Evolutionary conservation across 352 stramenopile genomes (phyloP).

Genomic region (Pythium pyrilobum): DNA sequence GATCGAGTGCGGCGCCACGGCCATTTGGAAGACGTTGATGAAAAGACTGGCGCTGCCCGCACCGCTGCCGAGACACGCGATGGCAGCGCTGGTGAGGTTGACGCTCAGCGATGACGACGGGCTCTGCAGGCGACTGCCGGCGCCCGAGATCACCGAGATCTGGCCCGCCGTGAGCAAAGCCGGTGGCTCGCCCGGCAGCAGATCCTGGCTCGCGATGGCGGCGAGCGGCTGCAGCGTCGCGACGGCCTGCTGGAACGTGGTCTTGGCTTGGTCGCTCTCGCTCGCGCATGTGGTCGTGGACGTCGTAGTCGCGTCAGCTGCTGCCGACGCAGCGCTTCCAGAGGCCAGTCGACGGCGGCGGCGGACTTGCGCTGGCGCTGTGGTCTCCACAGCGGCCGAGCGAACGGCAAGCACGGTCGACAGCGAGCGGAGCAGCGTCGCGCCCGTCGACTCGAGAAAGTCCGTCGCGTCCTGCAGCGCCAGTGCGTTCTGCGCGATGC

Average conservation of each 20-base stretch:
- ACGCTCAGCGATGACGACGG: constrained; percentile 22
- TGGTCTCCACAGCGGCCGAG: not conserved
- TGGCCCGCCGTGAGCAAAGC: constrained; percentile 22
- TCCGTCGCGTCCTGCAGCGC: constrained; percentile 24
- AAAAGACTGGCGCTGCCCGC: constrained; percentile 29
- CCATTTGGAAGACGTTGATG: constrained; percentile 41
- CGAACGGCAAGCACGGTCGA: constrained; percentile 33
- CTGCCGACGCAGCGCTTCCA: too few species aligned
- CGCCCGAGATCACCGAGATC: constrained; percentile 31
- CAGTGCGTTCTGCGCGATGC: constrained; percentile 44
- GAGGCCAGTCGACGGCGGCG: not conserved
- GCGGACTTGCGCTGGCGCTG: not conserved
- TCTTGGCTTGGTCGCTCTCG: constrained; percentile 17
- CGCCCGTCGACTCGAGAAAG: constrained; percentile 38
- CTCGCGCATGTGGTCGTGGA: not conserved
- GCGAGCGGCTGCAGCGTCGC: constrained; percentile 46
- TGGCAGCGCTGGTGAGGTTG: constrained; percentile 34
- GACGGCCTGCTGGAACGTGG: constrained; percentile 30
- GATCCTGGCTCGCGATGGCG: constrained; percentile 41
- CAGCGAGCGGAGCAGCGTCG: constrained; percentile 38
- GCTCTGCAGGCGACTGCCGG: constrained; percentile 17
- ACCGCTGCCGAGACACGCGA: constrained; percentile 28
- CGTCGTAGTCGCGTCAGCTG: not conserved
- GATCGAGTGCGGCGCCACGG: constrained; percentile 27
- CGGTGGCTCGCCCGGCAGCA: constrained; percentile 35